Percentiles rank a stretch among this genome's conserved stretches.
Conservation (phyloP, 805 yeast genomes). For the Lipomyces sp. region DNA sequence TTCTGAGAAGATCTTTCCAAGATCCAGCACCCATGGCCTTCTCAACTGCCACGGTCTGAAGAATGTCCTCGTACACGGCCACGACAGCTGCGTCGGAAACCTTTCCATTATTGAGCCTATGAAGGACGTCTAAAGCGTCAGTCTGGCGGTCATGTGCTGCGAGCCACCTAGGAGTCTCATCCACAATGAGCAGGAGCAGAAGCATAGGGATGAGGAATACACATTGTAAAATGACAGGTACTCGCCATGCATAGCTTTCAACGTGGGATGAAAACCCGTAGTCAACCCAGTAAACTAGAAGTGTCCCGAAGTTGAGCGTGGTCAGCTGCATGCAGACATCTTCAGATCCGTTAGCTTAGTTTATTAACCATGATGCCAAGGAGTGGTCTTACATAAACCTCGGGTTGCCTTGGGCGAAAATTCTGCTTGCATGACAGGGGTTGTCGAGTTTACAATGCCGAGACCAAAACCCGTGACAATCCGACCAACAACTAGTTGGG, state of each 20-base stretch:
- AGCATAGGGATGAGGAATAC: conserved; percentile 63
- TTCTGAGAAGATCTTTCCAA: conserved; percentile 4
- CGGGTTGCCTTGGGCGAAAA: conserved; percentile 42
- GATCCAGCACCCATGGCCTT: conserved; percentile 7
- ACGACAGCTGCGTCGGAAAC: background rate
- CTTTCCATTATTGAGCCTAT: conserved; percentile 6
- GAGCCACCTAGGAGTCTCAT: conserved; percentile 24
- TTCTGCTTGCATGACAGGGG: conserved; percentile 84
- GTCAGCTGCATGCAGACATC: conserved; percentile 75
- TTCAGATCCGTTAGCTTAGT: background rate
- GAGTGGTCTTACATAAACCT: background rate
- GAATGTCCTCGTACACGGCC: background rate
- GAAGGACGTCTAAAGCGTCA: conserved; percentile 12
- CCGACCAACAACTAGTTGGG: conserved; percentile 70
- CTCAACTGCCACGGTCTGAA: conserved; percentile 5
- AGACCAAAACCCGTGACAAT: conserved; percentile 48
- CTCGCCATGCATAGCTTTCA: conserved; percentile 65
- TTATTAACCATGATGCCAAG: background rate
- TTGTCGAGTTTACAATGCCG: conserved; percentile 47
- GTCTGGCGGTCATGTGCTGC: conserved; percentile 12
- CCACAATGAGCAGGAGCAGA: conserved; percentile 53
- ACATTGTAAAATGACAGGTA: conserved; percentile 75
- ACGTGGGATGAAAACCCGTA: conserved; percentile 69
- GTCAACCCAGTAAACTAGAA: conserved; percentile 80
- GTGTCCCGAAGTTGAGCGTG: conserved; percentile 72